Conservation (phyloP, 768 basidiomycete genomes). For the Tricholoma bakamatsutake region DNA sequence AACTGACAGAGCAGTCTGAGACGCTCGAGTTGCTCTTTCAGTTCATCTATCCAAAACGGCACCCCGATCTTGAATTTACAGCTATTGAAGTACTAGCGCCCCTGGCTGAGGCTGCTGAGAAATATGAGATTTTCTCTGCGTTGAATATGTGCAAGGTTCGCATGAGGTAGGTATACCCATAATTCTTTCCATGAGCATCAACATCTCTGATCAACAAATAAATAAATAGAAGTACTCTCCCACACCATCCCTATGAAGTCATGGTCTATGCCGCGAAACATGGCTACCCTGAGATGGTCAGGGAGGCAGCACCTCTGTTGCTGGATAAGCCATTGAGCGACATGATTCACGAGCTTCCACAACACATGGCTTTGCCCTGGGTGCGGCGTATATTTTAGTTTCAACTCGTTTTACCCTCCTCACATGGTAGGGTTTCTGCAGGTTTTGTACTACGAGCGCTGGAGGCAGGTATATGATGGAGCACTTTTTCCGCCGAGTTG, state of each 20-base stretch:
- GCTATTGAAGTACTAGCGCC: neutral
- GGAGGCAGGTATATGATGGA: neutral
- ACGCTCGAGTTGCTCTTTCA: constrained; percentile 4
- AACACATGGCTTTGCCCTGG: neutral
- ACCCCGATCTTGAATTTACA: constrained; percentile 5
- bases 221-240: neutral
- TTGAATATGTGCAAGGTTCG: constrained; percentile 7
- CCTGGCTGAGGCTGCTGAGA: constrained; percentile 7
- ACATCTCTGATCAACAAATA: too few species aligned
- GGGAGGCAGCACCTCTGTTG: neutral
- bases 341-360: neutral
- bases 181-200: neutral
- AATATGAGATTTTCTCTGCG: constrained; percentile 4
- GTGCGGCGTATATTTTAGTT: neutral
- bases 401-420: neutral
- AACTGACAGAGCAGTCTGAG: neutral
- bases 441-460: neutral
- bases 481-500: neutral
- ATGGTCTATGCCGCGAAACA: neutral
- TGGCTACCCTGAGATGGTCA: neutral
- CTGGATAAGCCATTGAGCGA: neutral
- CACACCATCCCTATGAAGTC: neutral
- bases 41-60: constrained; percentile 8
- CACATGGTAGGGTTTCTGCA: neutral
- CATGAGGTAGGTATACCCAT: constrained; percentile 1